phyloP scores from a whole-genome alignment of 306 rosid genomes.

The Alnus rubra region DNA sequence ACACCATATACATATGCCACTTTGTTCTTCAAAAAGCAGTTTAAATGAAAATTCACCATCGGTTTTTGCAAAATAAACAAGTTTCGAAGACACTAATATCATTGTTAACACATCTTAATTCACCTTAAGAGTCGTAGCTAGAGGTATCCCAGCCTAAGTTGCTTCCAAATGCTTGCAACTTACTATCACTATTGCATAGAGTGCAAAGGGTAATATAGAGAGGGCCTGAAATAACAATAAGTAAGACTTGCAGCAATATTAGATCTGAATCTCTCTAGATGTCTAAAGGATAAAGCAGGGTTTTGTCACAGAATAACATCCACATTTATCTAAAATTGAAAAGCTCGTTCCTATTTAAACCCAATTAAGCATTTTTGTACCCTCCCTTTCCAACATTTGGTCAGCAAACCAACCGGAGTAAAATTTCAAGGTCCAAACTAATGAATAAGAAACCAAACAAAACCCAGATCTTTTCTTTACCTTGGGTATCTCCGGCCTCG shows the following conservation, averaged over 20 bases:
- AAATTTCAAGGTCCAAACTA: conserved; percentile 5
- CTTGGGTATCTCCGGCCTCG: conserved; percentile 62
- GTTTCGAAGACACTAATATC: background rate
- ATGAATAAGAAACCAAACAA: background rate
- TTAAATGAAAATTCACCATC: background rate
- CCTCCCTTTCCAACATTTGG: background rate
- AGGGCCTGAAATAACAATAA: background rate
- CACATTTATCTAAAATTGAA: background rate
- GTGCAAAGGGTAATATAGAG: background rate
- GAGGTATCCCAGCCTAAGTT: background rate
- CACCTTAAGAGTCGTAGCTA: background rate
- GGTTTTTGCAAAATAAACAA: background rate
- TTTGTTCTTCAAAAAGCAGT: background rate
- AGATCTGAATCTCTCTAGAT: background rate
- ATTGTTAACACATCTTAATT: background rate
- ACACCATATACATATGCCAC: background rate
- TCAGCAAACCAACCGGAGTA: conserved; percentile 12
- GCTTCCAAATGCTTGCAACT: background rate
- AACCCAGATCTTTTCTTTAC: conserved; percentile 29
- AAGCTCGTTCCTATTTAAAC: background rate
- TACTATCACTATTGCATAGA: background rate
- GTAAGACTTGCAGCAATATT: background rate
- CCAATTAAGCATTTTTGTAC: conserved; percentile 12
- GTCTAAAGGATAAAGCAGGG: background rate
- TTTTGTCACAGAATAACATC: background rate